These are phyloP conservation scores for Blakeslea trispora DNA, from an alignment of 371 early-diverging fungal species.

Conservation along the genomic window DNA sequence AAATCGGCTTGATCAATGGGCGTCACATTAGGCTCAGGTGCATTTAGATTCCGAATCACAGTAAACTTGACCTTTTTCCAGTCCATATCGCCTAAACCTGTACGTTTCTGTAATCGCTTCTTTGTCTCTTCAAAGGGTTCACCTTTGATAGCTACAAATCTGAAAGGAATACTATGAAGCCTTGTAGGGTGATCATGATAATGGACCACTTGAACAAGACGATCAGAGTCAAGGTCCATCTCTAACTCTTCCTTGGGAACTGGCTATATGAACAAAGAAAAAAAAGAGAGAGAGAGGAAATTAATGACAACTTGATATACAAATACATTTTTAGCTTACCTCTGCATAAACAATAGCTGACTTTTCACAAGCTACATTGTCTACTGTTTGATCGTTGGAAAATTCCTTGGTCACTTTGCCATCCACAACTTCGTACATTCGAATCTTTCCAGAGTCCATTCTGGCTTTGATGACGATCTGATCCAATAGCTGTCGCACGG, in stretches of 20 bases:
- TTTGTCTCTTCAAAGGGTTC: constrained; percentile 75
- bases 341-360: constrained; percentile 38
- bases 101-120: constrained; percentile 67
- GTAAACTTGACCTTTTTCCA: constrained; percentile 77
- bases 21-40: constrained; percentile 26
- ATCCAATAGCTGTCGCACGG: constrained; percentile 62
- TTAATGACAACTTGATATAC: too few relatives aligned
- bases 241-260: constrained; percentile 63
- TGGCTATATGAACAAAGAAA: constrained; percentile 44
- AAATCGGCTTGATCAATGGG: constrained; percentile 53
- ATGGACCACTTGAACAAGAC: constrained; percentile 68
- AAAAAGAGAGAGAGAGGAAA: too few relatives aligned
- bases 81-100: constrained; percentile 86
- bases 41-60: constrained; percentile 33
- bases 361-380: constrained; percentile 34
- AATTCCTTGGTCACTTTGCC: constrained; percentile 46
- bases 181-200: constrained; percentile 68
- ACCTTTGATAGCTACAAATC: constrained; percentile 68
- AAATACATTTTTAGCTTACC: too few relatives aligned
- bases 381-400: constrained; percentile 42
- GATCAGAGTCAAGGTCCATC: constrained; percentile 49
- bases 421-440: constrained; percentile 44
- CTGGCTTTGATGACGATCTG: constrained; percentile 58
- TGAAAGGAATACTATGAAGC: constrained; percentile 84
- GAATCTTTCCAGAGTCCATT: constrained; percentile 27